These are phyloP conservation scores for Malus hybrid DNA, from an alignment of 331 rosid genomes.

Conservation along the genomic window DNA sequence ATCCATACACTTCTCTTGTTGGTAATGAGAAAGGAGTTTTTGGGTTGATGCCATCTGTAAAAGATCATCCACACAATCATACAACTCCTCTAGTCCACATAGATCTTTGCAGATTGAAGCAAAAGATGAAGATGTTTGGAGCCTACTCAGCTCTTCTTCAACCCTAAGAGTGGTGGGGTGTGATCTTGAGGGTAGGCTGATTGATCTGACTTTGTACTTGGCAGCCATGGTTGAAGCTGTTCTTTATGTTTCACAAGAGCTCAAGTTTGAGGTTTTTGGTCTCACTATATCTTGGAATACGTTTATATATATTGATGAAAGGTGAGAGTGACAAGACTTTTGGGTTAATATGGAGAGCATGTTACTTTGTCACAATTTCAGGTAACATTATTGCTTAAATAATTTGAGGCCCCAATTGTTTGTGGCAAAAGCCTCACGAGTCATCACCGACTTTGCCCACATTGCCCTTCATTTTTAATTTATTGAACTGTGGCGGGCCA, in stretches of 20 bases:
- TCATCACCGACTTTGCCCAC: constrained; percentile 35
- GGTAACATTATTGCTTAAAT: constrained; percentile 30
- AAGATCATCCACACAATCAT: constrained; percentile 40
- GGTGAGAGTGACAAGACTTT: background rate
- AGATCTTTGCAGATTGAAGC: constrained; percentile 28
- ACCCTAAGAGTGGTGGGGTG: constrained; percentile 44
- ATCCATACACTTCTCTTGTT: constrained; percentile 29
- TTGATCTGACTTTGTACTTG: constrained; percentile 41
- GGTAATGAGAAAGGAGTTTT: constrained; percentile 31
- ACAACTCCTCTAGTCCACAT: constrained; percentile 33
- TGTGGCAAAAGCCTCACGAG: constrained; percentile 13
- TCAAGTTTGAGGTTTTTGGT: constrained; percentile 17
- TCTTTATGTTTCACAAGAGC: background rate
- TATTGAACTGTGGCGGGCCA: constrained; percentile 6
- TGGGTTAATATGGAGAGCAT: constrained; percentile 22
- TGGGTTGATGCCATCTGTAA: constrained; percentile 49
- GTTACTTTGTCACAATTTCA: constrained; percentile 28
- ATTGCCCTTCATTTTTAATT: constrained; percentile 4
- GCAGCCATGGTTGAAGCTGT: constrained; percentile 32
- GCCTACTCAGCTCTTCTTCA: constrained; percentile 43
- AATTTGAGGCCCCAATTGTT: constrained; percentile 2
- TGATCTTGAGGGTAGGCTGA: constrained; percentile 60
- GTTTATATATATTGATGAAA: constrained; percentile 13
- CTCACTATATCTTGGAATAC: constrained; percentile 1
- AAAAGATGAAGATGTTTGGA: constrained; percentile 31